Base-by-base conservation (phyloP, 2,329 filamentous ascomycete species). In the Paraphaeosphaeria sporulosa region DNA sequence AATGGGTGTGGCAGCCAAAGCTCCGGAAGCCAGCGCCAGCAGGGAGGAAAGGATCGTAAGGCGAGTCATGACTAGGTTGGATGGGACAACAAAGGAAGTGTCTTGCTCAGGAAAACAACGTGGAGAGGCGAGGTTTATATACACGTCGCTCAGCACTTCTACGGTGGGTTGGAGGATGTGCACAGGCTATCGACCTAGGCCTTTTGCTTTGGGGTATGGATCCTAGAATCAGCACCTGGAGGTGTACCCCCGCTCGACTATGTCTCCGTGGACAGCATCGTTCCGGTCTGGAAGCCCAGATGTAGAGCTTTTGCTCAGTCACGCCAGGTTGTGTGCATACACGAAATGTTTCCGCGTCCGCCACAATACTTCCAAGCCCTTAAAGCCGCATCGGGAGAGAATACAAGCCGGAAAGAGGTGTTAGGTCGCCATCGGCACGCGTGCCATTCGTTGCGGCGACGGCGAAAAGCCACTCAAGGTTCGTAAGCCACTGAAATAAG, bases 291-390 rank as follows among this genome's bases (percentile, higher is more conserved):
- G 59, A 66, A 57, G 57, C 57, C 59, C 47, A 8, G 30, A 48
- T 46, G 15, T 36, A 27, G 42, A 34, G 10, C 19, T 12, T 47
- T 30, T 23, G n/a, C 38, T 19, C 44, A 40, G 36, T 40, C 30
- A 51, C 17, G n/a, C 53, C 23, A 21, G 50, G 19, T 47, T 21
- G 40, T 15, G 42, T 40, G 49, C 64, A 63, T 58, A 42, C 32
- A 43, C 44, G 40, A 25, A 32, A 23, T 8, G 34, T 38, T n/a
- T 48, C 48, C 44, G 61, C 50, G 44, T 54, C 59, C 62, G 64
- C 69, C 64, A 61, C 68, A 61, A 69, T 69, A 71, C 40, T 71
- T 64, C 67, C 69, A 71, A 72, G 61, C 36, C 51, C 61, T 66
- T 64, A 49, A 54, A 60, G 61, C 66, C 36, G 48, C 38, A 58